Conservation (phyloP, 768 basidiomycete species). For the Tulasnella sp. region DNA sequence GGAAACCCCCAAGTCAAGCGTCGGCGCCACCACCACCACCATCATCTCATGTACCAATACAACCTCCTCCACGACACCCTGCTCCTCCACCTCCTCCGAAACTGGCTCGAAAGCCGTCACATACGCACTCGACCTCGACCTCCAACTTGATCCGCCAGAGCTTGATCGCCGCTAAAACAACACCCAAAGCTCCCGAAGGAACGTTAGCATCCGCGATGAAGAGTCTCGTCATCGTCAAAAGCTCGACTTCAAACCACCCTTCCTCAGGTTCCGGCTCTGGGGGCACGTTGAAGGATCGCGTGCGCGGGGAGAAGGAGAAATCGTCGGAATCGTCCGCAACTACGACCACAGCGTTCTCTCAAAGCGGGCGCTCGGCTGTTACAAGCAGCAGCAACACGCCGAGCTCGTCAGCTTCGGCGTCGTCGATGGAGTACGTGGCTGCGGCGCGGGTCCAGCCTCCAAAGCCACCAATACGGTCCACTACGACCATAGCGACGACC, state of each 20-base stretch:
- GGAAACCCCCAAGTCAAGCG: conserved; percentile 14
- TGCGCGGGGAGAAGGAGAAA: conserved; percentile 10
- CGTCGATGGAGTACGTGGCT: conserved; percentile 10
- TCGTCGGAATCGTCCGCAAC: conserved; percentile 20
- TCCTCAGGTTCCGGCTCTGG: not conserved
- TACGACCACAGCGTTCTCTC: not conserved
- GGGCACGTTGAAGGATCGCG: conserved; percentile 23
- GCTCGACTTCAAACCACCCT: not conserved
- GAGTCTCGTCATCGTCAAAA: conserved; percentile 20
- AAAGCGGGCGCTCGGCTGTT: not conserved
- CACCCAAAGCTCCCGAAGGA: conserved; percentile 22
- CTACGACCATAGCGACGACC: not conserved
- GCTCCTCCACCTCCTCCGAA: conserved; percentile 17
- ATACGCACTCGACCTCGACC: conserved; percentile 19
- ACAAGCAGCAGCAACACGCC: not conserved
- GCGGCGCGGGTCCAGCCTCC: not conserved
- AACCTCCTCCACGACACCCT: conserved; percentile 21
- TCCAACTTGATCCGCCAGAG: conserved; percentile 27
- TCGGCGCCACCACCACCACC: not conserved
- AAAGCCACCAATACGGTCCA: conserved; percentile 16
- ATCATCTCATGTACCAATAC: not conserved
- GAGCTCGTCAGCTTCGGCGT: conserved; percentile 17
- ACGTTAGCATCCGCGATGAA: conserved; percentile 10
- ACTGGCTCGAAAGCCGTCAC: conserved; percentile 6
- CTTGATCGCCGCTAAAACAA: conserved; percentile 28